Conservation (phyloP, 495 filamentous ascomycete species). For the Bombardia bombarda region DNA sequence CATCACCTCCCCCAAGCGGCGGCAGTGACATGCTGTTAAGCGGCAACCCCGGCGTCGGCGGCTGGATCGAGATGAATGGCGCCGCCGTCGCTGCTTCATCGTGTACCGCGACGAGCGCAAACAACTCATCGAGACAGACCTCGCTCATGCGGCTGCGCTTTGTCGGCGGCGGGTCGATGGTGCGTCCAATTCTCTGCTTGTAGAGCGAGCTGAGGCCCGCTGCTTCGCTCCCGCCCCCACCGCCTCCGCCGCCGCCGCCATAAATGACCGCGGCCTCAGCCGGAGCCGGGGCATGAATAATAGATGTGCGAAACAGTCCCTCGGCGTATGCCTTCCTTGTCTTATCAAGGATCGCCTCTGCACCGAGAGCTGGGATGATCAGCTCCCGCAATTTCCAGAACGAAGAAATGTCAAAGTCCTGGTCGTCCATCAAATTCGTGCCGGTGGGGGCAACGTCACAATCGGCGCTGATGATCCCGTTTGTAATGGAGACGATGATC, state of each 20-base stretch:
- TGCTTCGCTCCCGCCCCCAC: slow-evolving; percentile 25
- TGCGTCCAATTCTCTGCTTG: slow-evolving; percentile 58
- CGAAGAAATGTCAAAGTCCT: slow-evolving; percentile 71
- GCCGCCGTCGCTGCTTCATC: slow-evolving; percentile 23
- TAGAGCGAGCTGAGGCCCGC: slow-evolving; percentile 56
- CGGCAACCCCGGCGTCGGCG: slow-evolving; percentile 15
- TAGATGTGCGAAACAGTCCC: slow-evolving; percentile 72
- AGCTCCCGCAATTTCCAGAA: slow-evolving; percentile 61
- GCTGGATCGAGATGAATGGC: slow-evolving; percentile 18
- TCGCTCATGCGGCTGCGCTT: slow-evolving; percentile 67
- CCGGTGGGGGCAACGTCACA: slow-evolving; percentile 28
- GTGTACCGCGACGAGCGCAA: slow-evolving; percentile 55
- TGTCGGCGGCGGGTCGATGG: slow-evolving; percentile 56
- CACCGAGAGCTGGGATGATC: slow-evolving; percentile 68
- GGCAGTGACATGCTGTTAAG: slow-evolving; percentile 7
- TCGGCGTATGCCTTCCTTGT: slow-evolving; percentile 64
- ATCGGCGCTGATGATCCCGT: slow-evolving; percentile 53
- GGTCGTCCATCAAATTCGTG: slow-evolving; percentile 48
- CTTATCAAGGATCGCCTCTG: slow-evolving; percentile 51
- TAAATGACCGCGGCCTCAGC: slow-evolving; percentile 51
- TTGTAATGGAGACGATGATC: slow-evolving; percentile 49
- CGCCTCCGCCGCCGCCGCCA: slow-evolving; percentile 13
- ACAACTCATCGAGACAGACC: slow-evolving; percentile 70
- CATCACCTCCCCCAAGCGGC: not conserved
- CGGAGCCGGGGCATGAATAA: slow-evolving; percentile 64